These are phyloP conservation scores for Curvularia sp. DNA, from an alignment of 2,329 filamentous ascomycete genomes.

Conservation along the genomic window DNA sequence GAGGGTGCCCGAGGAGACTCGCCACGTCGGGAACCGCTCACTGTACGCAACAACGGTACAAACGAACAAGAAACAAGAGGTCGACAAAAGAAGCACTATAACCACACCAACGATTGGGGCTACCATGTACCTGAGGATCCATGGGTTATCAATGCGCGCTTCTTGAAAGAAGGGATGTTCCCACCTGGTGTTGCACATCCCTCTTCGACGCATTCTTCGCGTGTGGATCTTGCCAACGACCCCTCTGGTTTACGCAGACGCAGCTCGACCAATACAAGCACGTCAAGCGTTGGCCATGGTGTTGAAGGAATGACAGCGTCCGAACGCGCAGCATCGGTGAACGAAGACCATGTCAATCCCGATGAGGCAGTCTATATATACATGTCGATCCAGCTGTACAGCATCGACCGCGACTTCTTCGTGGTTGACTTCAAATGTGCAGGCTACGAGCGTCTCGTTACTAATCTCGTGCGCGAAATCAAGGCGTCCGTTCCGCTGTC, in stretches of 20 bases:
- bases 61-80: slow-evolving; percentile 38
- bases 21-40: slow-evolving; percentile 38
- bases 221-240: slow-evolving; percentile 55
- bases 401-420: slow-evolving; percentile 87
- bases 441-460: slow-evolving; percentile 87
- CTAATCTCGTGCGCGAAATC: slow-evolving; percentile 52
- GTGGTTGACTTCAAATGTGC: slow-evolving; percentile 99
- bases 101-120: slow-evolving; percentile 61
- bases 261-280: slow-evolving; percentile 45
- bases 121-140: slow-evolving; percentile 92
- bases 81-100: slow-evolving; percentile 53
- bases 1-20: slow-evolving; percentile 22
- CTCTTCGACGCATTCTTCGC: slow-evolving; percentile 58
- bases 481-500: slow-evolving; percentile 35
- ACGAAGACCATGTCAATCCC: slow-evolving; percentile 49
- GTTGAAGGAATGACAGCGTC: slow-evolving; percentile 35
- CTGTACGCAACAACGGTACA: slow-evolving; percentile 37
- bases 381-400: slow-evolving; percentile 76
- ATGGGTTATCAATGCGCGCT: slow-evolving; percentile 92
- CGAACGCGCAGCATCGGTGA: slow-evolving; percentile 24
- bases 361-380: slow-evolving; percentile 86
- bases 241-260: slow-evolving; percentile 35
- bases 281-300: slow-evolving; percentile 37
- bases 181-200: slow-evolving; percentile 59
- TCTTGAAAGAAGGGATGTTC: slow-evolving; percentile 80